phyloP scores from a whole-genome alignment of 129 eudicot species.

The Tanacetum coccineum region DNA sequence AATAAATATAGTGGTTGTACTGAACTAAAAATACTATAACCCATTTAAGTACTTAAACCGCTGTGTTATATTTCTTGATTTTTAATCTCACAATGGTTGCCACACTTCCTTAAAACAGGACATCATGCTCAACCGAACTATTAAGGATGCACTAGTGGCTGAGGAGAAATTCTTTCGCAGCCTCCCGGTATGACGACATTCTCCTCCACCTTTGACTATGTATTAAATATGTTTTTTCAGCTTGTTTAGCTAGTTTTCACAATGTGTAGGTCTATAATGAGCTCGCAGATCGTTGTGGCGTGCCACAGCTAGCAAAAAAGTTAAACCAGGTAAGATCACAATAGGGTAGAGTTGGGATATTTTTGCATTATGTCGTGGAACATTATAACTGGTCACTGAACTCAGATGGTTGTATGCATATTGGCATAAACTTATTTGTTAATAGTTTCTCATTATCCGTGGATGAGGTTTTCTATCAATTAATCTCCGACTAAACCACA shows the following conservation, averaged over 20 bases:
- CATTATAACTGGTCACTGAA: neutral
- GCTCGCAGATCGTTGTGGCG: conserved; percentile 93
- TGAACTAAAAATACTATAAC: no score
- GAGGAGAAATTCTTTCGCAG: conserved; percentile 98
- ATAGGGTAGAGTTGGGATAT: neutral
- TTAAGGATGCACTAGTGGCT: conserved; percentile 89
- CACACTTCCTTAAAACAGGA: conserved; percentile 42
- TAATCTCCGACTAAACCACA: neutral
- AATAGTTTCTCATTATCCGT: no score
- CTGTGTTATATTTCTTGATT: neutral
- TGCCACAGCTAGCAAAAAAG: conserved; percentile 92
- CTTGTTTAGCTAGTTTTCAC: conserved; percentile 8
- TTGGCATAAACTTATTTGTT: neutral
- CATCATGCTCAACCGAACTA: conserved; percentile 62
- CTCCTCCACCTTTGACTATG: neutral
- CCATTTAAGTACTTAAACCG: neutral
- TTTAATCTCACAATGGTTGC: neutral
- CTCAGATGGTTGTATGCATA: neutral
- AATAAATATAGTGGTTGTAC: no score
- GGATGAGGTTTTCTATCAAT: neutral
- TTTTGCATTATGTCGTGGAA: neutral
- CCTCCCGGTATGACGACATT: conserved; percentile 62
- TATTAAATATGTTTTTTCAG: neutral
- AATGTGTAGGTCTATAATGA: conserved; percentile 75
- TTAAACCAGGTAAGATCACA: conserved; percentile 68